These are phyloP conservation scores for Kazachstania sp. DNA, from an alignment of 1,139 yeast species.

Conservation along the genomic window DNA sequence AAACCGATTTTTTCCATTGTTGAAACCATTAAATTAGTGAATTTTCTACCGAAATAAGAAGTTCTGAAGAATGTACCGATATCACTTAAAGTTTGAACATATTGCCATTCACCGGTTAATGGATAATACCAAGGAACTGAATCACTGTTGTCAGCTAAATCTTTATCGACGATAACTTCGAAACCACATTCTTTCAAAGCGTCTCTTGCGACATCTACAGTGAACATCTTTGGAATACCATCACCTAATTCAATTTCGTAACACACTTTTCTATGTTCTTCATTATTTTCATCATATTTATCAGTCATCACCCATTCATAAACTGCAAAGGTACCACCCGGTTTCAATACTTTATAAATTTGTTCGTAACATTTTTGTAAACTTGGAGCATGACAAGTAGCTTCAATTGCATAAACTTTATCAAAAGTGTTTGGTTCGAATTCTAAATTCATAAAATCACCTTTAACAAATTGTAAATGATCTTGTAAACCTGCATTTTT, in stretches of 20 bases:
- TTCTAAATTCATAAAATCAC: constrained; percentile 99
- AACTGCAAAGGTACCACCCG: constrained; percentile 96
- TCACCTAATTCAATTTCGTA: constrained; percentile 98
- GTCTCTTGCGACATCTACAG: constrained; percentile 71
- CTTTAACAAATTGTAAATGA: constrained; percentile 82
- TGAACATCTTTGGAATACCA: constrained; percentile 97
- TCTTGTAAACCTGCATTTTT: constrained; percentile 54
- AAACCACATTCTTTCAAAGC: constrained; percentile 88
- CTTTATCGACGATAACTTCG: constrained; percentile 63
- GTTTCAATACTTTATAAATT: constrained; percentile 90
- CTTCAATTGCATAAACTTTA: constrained; percentile 97
- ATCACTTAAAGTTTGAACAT: constrained; percentile 73
- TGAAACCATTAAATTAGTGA: constrained; percentile 77
- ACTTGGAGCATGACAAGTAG: constrained; percentile 96
- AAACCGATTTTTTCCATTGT: constrained; percentile 72
- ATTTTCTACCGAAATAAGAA: constrained; percentile 71
- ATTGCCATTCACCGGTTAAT: constrained; percentile 85
- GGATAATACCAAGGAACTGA: constrained; percentile 98
- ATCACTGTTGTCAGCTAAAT: constrained; percentile 76
- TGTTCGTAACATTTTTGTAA: constrained; percentile 94
- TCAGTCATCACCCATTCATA: constrained; percentile 99
- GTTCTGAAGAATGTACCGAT: constrained; percentile 83
- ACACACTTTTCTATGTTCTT: constrained; percentile 88
- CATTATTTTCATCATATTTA: constrained; percentile 74
- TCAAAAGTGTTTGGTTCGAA: constrained; percentile 84